phyloP scores from a whole-genome alignment of 106 monocot genomes.

The Allium sativum region DNA sequence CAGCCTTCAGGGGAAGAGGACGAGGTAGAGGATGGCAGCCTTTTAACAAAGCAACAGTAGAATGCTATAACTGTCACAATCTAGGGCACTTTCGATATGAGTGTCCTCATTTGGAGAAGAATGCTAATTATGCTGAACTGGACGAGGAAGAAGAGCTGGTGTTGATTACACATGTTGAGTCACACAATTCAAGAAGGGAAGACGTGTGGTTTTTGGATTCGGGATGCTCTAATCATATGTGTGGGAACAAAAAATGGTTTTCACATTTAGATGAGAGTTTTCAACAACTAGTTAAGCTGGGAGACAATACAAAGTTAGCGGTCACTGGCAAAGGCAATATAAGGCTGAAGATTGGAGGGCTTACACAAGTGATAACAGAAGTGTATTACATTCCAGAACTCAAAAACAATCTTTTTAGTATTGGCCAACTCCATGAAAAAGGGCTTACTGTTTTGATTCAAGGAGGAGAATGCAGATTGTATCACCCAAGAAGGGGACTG shows the following conservation, averaged over 20 bases:
- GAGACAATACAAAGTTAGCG: neutral
- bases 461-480: neutral
- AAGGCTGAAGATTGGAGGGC: neutral
- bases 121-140: neutral
- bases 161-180: neutral
- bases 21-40: neutral
- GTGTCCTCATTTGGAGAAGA: neutral
- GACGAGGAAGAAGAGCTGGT: neutral
- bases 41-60: neutral
- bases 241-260: neutral
- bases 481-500: neutral
- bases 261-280: neutral
- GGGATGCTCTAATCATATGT: neutral
- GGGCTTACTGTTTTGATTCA: neutral
- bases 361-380: conserved; percentile 1
- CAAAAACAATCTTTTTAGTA: conserved; percentile 1
- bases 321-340: neutral
- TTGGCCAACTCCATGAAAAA: conserved; percentile 1
- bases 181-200: neutral
- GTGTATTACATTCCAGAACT: conserved; percentile 2
- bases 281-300: neutral
- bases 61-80: neutral
- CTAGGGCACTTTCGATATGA: neutral
- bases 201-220: conserved; percentile 1
- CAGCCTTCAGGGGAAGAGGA: neutral